Evolutionary conservation across 129 eudicot species (phyloP).

Genomic region (Centaurea solstitialis): DNA sequence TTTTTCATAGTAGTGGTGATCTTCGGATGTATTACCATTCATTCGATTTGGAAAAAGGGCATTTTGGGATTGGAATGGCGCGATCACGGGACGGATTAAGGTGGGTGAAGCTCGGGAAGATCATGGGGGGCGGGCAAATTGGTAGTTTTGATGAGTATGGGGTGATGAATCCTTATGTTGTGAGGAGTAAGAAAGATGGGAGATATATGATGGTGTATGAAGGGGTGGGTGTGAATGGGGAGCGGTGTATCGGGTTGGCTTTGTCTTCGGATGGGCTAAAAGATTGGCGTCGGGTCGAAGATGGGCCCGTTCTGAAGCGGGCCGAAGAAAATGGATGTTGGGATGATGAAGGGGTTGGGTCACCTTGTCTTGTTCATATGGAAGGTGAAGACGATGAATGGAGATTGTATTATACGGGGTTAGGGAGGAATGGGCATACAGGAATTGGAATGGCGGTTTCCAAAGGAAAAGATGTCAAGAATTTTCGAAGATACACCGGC

Average conservation of each 20-base stretch:
- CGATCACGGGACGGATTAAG: constrained; percentile 87
- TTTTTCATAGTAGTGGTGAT: constrained; percentile 67
- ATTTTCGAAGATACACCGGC: constrained; percentile 63
- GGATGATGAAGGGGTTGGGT: constrained; percentile 78
- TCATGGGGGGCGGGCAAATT: constrained; percentile 52
- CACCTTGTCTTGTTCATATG: constrained; percentile 86
- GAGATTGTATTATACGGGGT: constrained; percentile 89
- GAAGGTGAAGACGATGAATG: constrained; percentile 82
- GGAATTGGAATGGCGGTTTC: constrained; percentile 92
- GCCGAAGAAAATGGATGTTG: constrained; percentile 55
- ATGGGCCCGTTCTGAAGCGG: constrained; percentile 46
- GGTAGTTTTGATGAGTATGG: constrained; percentile 75
- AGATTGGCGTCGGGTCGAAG: constrained; percentile 56
- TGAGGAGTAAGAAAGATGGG: constrained; percentile 65
- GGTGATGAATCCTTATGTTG: constrained; percentile 58
- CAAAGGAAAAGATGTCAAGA: constrained; percentile 48
- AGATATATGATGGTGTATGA: constrained; percentile 92
- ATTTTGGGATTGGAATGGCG: constrained; percentile 68
- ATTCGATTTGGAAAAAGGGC: constrained; percentile 53
- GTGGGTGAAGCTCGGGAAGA: constrained; percentile 88
- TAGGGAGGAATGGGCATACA: constrained; percentile 48
- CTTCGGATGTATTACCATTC: constrained; percentile 94
- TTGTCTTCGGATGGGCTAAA: constrained; percentile 69
- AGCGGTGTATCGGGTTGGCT: constrained; percentile 71
- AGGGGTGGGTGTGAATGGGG: constrained; percentile 75